A percentile compares a stretch with the other conserved stretches of the same genome.
Conservation (phyloP, 768 basidiomycete species). For the Chalciporus piperatus region DNA sequence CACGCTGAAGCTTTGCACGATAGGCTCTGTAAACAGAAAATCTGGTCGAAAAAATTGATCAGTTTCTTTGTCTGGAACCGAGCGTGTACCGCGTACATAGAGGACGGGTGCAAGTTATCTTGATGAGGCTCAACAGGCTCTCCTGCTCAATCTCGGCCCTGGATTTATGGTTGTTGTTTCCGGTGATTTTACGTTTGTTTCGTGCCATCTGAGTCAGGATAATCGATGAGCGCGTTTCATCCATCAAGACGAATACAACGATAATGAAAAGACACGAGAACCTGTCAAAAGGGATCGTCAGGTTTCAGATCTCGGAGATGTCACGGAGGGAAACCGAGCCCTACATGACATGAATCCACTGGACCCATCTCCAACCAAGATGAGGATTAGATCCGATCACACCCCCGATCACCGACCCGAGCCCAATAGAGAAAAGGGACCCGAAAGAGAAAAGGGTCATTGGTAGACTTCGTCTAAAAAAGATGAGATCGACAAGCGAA, state of each 20-base stretch:
- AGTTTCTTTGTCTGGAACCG: not conserved
- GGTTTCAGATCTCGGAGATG: too few relatives aligned
- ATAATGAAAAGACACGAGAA: conserved; percentile 50
- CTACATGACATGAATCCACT: conserved; percentile 72
- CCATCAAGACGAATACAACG: conserved; percentile 51
- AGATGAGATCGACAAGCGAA: not conserved
- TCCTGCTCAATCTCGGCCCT: conserved; percentile 60
- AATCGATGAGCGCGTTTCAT: conserved; percentile 71
- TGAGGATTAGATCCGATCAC: conserved; percentile 59
- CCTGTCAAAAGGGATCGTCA: conserved; percentile 32
- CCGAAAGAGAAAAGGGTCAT: conserved; percentile 68
- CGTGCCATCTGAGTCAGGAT: conserved; percentile 66
- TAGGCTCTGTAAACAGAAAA: conserved; percentile 48
- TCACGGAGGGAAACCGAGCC: not conserved
- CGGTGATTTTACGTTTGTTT: conserved; percentile 61
- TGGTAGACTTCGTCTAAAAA: conserved; percentile 62
- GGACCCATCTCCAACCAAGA: conserved; percentile 77
- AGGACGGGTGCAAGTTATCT: conserved; percentile 65
- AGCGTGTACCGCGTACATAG: conserved; percentile 46
- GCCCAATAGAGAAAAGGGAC: conserved; percentile 54
- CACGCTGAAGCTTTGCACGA: conserved; percentile 71
- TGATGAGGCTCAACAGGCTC: conserved; percentile 54
- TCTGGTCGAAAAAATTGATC: conserved; percentile 11
- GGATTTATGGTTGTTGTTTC: conserved; percentile 57
- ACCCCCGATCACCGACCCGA: conserved; percentile 62